Evolutionary conservation across 805 yeast species (phyloP), one percentile per base, ranked within the genome.

Genomic region (Kurtzmaniella cleridarum): DNA sequence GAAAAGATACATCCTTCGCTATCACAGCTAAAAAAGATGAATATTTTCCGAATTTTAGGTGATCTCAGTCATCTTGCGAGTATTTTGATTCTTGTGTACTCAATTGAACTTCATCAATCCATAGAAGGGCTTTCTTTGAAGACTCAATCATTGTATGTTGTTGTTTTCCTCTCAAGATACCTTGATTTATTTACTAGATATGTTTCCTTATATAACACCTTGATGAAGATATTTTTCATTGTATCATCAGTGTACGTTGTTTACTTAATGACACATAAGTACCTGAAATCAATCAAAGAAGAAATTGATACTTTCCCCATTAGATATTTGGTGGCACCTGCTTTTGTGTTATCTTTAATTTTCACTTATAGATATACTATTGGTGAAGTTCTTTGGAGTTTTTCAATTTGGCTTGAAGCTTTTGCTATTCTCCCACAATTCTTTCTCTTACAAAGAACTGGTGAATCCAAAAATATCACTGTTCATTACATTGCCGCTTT

Each of bases 371-470:
- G 76, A 38, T 89, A 79, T 61, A 63, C 81, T 0, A 30, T 78
- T 10, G 44, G 72, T 10, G 95, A 86, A 53, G 53, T 86, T 8
- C 46, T 80, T 27, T 93, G 98, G 98, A 73, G 93, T 16, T 93
- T 89, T 54, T 80, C 91, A 12, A 64, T 89, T 37, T 93, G 98
- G 97, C 73, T 93, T 38, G 98, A 93, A 62, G 74, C 91, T 32
- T 84, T 86, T 27, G 95, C 96, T 9, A 89, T 93, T 40, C 63
- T 93, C 43, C 98, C 98, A 4, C 98, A 93, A 64, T 69, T 93
- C 57, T 89, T 83, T 60, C 77, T 93, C 78, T 70, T 93, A 42
- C 96, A 90, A 56, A 81, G 84, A 48, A 79, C 91, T 2, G 96
- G 96, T 13, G 84, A 84, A 51, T 90, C 96, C 3, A 84, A 85